Conservation (phyloP, 2,329 filamentous ascomycete species). For the Aureobasidium sp. region DNA sequence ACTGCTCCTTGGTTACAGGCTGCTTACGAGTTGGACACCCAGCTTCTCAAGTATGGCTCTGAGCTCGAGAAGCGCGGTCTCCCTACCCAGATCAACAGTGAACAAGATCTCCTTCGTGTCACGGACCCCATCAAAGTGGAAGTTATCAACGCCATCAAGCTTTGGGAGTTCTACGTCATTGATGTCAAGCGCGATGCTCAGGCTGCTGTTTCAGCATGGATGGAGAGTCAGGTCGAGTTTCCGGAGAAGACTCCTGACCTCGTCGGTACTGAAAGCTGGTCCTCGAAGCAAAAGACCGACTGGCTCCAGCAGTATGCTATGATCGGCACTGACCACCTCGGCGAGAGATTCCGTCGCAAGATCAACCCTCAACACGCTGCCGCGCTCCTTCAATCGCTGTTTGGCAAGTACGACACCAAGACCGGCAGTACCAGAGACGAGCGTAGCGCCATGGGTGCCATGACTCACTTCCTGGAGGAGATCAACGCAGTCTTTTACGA, state of each 20-base stretch:
- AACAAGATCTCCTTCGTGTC: conserved; percentile 68
- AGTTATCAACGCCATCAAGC: conserved; percentile 66
- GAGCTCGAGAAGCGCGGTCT: conserved; percentile 62
- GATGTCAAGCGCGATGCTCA: conserved; percentile 68
- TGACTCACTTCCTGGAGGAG: conserved; percentile 63
- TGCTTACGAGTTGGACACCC: conserved; percentile 68
- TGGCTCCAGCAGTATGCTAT: conserved; percentile 66
- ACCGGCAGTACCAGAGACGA: conserved; percentile 44
- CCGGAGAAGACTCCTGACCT: conserved; percentile 49
- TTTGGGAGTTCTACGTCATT: conserved; percentile 92
- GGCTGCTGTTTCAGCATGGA: conserved; percentile 66
- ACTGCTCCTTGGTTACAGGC: conserved; percentile 70
- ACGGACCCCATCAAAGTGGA: conserved; percentile 80
- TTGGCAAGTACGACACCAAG: conserved; percentile 59
- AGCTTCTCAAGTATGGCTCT: conserved; percentile 59
- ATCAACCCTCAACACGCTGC: conserved; percentile 66
- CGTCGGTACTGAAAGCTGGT: conserved; percentile 47
- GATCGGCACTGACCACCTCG: conserved; percentile 63
- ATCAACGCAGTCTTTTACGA: conserved; percentile 83
- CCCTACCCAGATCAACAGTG: conserved; percentile 63
- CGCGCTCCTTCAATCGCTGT: conserved; percentile 58
- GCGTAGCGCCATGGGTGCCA: conserved; percentile 48
- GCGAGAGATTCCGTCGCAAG: conserved; percentile 67
- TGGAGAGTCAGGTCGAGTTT: conserved; percentile 50
- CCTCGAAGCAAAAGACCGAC: conserved; percentile 52